phyloP scores from a whole-genome alignment of 2,329 filamentous ascomycete genomes.

The Trichoderma semiorbis region DNA sequence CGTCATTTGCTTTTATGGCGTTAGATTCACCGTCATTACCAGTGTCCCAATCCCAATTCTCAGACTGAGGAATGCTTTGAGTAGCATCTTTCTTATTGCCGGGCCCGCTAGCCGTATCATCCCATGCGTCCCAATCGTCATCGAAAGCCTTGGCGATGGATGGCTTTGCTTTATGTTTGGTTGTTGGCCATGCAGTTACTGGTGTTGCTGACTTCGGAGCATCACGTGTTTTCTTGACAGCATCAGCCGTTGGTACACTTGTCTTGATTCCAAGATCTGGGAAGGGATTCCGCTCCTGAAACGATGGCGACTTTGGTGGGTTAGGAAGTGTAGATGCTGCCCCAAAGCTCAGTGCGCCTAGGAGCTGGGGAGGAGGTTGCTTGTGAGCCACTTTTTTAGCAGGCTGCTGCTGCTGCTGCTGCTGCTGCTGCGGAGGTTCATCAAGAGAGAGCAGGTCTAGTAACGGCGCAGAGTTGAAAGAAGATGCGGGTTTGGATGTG shows the following conservation, averaged over 20 bases:
- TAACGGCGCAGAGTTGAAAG: conserved; percentile 28
- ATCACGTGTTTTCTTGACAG: conserved; percentile 29
- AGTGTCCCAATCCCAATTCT: conserved; percentile 51
- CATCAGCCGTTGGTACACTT: conserved; percentile 36
- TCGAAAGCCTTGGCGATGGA: conserved; percentile 31
- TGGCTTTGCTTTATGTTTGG: conserved; percentile 21
- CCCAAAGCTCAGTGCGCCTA: conserved; percentile 29
- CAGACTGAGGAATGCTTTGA: conserved; percentile 22
- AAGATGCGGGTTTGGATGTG: background rate
- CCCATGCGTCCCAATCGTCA: conserved; percentile 52
- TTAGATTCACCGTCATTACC: conserved; percentile 33
- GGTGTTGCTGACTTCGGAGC: conserved; percentile 29
- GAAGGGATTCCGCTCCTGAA: conserved; percentile 52
- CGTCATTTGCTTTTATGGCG: conserved; percentile 27
- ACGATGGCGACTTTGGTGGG: conserved; percentile 50
- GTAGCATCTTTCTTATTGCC: conserved; percentile 22
- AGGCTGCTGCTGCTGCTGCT: conserved; percentile 21
- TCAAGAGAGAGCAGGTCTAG: conserved; percentile 43
- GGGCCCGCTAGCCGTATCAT: conserved; percentile 37
- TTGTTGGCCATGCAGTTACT: conserved; percentile 44
- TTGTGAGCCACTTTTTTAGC: conserved; percentile 21
- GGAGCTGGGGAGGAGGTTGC: conserved; percentile 32
- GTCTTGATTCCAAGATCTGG: conserved; percentile 47
- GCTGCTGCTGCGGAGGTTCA: conserved; percentile 28
- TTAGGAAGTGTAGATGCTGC: conserved; percentile 39